Base-by-base conservation (phyloP, 2,329 filamentous ascomycete genomes). In the Ophiognomonia clavigignenti-juglandacearum region DNA sequence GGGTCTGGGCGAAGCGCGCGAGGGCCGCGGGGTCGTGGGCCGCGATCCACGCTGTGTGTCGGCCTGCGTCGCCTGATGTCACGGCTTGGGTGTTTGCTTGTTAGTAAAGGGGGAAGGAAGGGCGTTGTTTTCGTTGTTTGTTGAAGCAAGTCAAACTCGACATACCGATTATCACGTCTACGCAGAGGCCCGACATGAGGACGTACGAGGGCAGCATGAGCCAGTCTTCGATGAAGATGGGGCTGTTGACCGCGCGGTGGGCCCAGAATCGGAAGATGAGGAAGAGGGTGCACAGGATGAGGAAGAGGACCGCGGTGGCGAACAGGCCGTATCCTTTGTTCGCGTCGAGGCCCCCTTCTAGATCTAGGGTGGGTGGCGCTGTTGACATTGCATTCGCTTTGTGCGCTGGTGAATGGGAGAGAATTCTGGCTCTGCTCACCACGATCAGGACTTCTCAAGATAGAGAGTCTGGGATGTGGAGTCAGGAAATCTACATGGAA, bases 141-240 rank as follows among this genome's bases (percentile, higher is more conserved):
- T 13, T 29, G 26, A 13, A 13, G 7, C n/a, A n/a, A n/a, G 13
- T 13, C 26, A 8, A 29, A 13, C 8, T n/a, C 18, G 23, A 44
- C 42, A 20, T 27, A 44, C 42, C 37, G 22, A 37, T 16, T 38
- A 44, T 31, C 3, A 38, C 11, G 24, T 44, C 42, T 7, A 31
- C 23, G 18, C 42, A 44, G 10, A 44, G 13, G 5, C 32, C 42
- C 24, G 38, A 37, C 42, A 32, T 44, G 23, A 44, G 42, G n/a
- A 44, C 14, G 34, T 44, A 44, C 5, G 42, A 44, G 7, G 42
- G 42, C n/a, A 44, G 29, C 34, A 44, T 44, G 13, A 44, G 23
- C 42, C 42, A 44, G 34, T 44, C 42, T 18, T 44, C 42, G 9
- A 37, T 4, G 26, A 38, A 38, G 23, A 38, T 14, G 2, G 32